These are phyloP conservation scores for Leishmania arabica DNA, from an alignment of 208 protist genomes.

Conservation along the genomic window DNA sequence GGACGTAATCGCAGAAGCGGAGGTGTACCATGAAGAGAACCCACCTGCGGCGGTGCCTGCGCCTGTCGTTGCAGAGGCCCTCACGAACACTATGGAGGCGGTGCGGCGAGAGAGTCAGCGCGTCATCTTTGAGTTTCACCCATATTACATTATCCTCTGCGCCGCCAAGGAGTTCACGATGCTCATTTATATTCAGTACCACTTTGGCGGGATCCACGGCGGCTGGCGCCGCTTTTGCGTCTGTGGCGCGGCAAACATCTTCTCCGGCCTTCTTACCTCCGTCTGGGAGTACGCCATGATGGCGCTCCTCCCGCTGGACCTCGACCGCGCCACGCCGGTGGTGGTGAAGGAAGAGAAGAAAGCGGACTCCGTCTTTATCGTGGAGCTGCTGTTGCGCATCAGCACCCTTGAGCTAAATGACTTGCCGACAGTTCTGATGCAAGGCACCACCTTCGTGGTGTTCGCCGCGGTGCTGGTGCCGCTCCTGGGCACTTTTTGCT, in stretches of 20 bases:
- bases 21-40: conserved; percentile 20
- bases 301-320: conserved; percentile 46
- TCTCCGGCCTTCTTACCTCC: conserved; percentile 53
- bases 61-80: conserved; percentile 41
- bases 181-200: conserved; percentile 67
- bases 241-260: conserved; percentile 59
- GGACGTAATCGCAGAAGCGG: not conserved
- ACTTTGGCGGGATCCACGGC: conserved; percentile 43
- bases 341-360: conserved; percentile 46
- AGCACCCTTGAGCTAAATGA: conserved; percentile 49
- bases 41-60: conserved; percentile 41
- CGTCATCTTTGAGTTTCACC: conserved; percentile 50
- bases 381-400: conserved; percentile 57
- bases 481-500: conserved; percentile 42
- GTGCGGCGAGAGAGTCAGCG: conserved; percentile 51
- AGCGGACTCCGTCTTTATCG: conserved; percentile 54
- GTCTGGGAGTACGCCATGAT: conserved; percentile 54
- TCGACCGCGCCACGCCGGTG: conserved; percentile 5
- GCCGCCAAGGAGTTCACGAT: conserved; percentile 55
- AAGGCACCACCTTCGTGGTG: conserved; percentile 58
- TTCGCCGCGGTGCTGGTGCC: conserved; percentile 57
- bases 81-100: conserved; percentile 40
- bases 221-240: conserved; percentile 62
- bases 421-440: conserved; percentile 59
- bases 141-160: conserved; percentile 56